Base-by-base conservation (phyloP, 768 basidiomycete species). In the Baorangia bicolor region DNA sequence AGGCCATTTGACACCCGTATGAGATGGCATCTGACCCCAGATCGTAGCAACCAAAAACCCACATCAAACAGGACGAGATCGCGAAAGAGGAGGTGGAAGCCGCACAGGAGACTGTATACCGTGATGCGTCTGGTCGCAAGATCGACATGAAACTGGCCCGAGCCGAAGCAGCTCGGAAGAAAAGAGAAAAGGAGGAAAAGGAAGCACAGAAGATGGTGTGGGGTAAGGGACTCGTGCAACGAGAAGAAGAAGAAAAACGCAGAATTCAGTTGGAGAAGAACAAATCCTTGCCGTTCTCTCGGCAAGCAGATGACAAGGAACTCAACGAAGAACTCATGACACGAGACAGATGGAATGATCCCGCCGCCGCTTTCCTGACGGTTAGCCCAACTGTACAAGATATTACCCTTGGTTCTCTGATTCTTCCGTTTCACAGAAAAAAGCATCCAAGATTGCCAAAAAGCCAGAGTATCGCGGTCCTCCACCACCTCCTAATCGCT, bases 191-290 rank as follows among this genome's bases (percentile, higher is more conserved):
- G 55, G 87, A 94, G 69, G 91, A 97, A 74, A 85, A 83, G 67
- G 92, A 96, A 67, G 89, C 89, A 47, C 77, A 82, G 68, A 95
- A 92, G 77, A 94, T 96, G 92, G 92, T 96, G 69, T 98, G 97
- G 97, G 94, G 93, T 1, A 98, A 96, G 72, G 97, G 97, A 30
- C 66, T 98, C 34, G 89, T 94, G 37, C 97, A 98, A 75, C 77
- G 86, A 56, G 88, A 91, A 23, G 90, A 94, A 56, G 75, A 79
- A 49, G 91, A 94, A 73, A 82, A 81, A 67, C 75, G 78, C 67
- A 81, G 74, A 65, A 65, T 72, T 54, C 85, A 92, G 55, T 68
- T 91, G 65, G 87, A 91, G 70, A 85, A 82, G 62, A 84, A 88
- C 71, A 81, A 77, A 55, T 74, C 74, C 13, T 79, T 77, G 55